Percentiles rank a stretch among this genome's conserved stretches.
These are phyloP conservation scores for Hypoxylon sp. DNA, from an alignment of 2,329 filamentous ascomycete species.

Conservation along the genomic window DNA sequence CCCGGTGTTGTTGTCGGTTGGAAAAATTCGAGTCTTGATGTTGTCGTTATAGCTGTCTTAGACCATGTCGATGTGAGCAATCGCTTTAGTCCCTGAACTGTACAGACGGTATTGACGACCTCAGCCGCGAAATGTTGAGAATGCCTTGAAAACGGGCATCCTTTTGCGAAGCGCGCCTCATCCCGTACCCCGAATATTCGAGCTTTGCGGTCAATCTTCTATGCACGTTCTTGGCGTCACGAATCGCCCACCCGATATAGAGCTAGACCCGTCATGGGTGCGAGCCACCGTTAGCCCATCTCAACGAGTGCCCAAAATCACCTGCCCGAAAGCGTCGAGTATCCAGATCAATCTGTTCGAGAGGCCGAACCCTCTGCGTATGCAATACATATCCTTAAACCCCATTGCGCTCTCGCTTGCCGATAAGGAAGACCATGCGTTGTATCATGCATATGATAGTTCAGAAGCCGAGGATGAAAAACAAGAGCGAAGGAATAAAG, in stretches of 20 bases:
- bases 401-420: slow-evolving; percentile 90
- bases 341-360: slow-evolving; percentile 93
- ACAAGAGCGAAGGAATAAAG: slow-evolving; percentile 70
- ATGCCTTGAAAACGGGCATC: slow-evolving; percentile 85
- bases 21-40: slow-evolving; percentile 91
- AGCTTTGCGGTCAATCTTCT: slow-evolving; percentile 84
- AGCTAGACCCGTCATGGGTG: slow-evolving; percentile 79
- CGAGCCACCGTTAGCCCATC: slow-evolving; percentile 69
- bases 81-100: slow-evolving; percentile 26
- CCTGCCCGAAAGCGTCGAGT: slow-evolving; percentile 78
- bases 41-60: slow-evolving; percentile 90
- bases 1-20: slow-evolving; percentile 94
- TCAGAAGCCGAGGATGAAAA: slow-evolving; percentile 81
- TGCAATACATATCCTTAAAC: slow-evolving; percentile 95
- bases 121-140: slow-evolving; percentile 84
- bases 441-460: slow-evolving; percentile 58
- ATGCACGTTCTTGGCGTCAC: slow-evolving; percentile 90
- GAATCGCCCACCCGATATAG: slow-evolving; percentile 70
- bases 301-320: slow-evolving; percentile 76
- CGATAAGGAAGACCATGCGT: slow-evolving; percentile 71
- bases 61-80: slow-evolving; percentile 87
- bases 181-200: slow-evolving; percentile 83
- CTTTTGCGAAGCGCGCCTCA: slow-evolving; percentile 87
- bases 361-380: slow-evolving; percentile 84
- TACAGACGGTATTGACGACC: slow-evolving; percentile 48